Conservation (phyloP, 352 stramenopile species). For the Thalassiosira mediterranea region DNA sequence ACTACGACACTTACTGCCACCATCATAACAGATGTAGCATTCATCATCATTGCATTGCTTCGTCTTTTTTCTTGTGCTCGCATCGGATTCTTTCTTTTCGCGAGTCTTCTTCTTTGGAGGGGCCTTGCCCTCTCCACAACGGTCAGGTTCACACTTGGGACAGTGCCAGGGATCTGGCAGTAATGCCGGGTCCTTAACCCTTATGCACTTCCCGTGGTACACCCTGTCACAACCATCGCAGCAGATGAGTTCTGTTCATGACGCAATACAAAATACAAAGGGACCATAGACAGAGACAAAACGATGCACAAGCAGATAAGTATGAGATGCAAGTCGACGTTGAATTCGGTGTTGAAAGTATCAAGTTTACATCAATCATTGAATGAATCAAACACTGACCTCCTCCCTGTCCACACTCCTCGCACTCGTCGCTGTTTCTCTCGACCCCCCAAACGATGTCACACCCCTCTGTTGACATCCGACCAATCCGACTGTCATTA, state of each 20-base stretch:
- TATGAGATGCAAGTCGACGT: constrained; percentile 7
- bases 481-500: constrained; percentile 2
- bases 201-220: constrained; percentile 48
- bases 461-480: constrained; percentile 3
- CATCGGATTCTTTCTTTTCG: constrained; percentile 19
- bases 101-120: no score
- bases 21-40: no score
- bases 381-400: constrained; percentile 6
- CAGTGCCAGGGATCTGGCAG: constrained; percentile 8
- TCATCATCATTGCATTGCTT: constrained; percentile 24
- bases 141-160: constrained; percentile 65
- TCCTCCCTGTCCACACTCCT: neutral
- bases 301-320: neutral
- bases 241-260: constrained; percentile 42
- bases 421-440: constrained; percentile 1
- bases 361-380: neutral
- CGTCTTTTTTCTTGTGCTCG: no score
- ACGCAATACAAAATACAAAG: neutral
- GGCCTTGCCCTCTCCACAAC: constrained; percentile 66
- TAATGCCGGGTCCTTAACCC: constrained; percentile 42
- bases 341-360: no score
- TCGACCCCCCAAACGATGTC: constrained; percentile 2
- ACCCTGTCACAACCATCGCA: constrained; percentile 36
- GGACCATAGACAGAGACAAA: neutral
- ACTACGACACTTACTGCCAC: constrained; percentile 28